Conservation (phyloP, 2,329 filamentous ascomycete species). For the Colletotrichum abscissum region DNA sequence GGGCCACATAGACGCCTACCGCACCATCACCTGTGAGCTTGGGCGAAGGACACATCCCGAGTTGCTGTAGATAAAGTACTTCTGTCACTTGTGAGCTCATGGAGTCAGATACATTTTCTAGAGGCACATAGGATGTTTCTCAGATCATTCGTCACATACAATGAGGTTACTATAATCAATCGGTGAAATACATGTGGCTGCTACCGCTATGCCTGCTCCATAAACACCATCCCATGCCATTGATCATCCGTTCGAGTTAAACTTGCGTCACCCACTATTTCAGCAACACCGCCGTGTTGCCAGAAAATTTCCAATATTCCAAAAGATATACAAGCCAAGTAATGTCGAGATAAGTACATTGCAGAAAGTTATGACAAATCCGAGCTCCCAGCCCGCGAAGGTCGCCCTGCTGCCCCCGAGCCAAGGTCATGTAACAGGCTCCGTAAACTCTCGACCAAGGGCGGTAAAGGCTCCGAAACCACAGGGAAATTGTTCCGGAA, state of each 20-base stretch:
- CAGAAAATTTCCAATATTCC: background rate
- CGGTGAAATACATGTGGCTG: background rate
- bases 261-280: background rate
- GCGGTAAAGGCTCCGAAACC: constrained; percentile 29
- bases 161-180: background rate
- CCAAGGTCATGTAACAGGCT: constrained; percentile 28
- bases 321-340: background rate
- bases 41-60: background rate
- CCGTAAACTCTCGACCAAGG: constrained; percentile 25
- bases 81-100: background rate
- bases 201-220: background rate
- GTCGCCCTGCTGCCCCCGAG: constrained; percentile 23
- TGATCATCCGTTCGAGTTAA: background rate
- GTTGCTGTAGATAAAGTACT: background rate
- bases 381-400: constrained; percentile 22
- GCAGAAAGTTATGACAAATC: background rate
- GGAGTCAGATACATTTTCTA: background rate
- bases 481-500: constrained; percentile 30
- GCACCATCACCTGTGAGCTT: background rate
- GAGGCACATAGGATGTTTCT: background rate
- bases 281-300: background rate
- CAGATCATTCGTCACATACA: background rate
- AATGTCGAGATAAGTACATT: background rate
- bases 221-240: background rate
- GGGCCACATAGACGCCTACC: background rate